Percentiles rank a stretch among this genome's conserved stretches.
phyloP scores from a whole-genome alignment of 2,329 filamentous ascomycete species.

The Colletotrichum sp. region DNA sequence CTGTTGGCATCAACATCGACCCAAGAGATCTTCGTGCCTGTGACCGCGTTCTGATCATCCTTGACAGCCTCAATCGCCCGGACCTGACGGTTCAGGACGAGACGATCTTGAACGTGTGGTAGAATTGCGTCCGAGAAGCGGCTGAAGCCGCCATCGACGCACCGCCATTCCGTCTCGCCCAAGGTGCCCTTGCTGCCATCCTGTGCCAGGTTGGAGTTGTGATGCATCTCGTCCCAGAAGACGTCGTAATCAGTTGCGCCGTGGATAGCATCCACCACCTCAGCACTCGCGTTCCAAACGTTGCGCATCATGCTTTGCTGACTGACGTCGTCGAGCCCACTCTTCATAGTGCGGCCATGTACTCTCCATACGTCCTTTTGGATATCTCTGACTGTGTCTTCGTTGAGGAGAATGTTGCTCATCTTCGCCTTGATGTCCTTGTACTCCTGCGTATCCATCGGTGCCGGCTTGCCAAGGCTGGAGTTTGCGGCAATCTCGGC shows the following conservation, averaged over 20 bases:
- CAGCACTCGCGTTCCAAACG: constrained; percentile 54
- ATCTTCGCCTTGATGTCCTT: constrained; percentile 32
- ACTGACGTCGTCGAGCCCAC: constrained; percentile 66
- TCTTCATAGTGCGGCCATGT: constrained; percentile 42
- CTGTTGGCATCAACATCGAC: constrained; percentile 49
- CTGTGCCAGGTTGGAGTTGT: constrained; percentile 35
- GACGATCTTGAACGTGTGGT: constrained; percentile 62
- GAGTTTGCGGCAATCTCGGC: constrained; percentile 52
- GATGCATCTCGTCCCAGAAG: constrained; percentile 37
- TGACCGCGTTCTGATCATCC: neutral
- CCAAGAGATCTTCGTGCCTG: neutral
- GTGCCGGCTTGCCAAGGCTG: constrained; percentile 35
- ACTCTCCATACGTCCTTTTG: constrained; percentile 48
- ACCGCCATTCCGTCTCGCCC: constrained; percentile 24
- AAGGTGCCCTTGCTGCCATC: constrained; percentile 30
- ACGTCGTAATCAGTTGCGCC: constrained; percentile 31
- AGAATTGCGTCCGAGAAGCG: constrained; percentile 66
- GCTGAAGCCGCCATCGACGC: constrained; percentile 40
- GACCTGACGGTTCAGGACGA: constrained; percentile 61
- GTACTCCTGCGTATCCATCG: constrained; percentile 30
- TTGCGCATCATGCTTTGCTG: constrained; percentile 29
- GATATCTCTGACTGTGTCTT: constrained; percentile 28
- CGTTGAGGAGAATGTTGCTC: neutral
- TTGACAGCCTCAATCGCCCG: constrained; percentile 55
- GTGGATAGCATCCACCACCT: constrained; percentile 52